Evolutionary conservation across 495 filamentous ascomycete species (phyloP).

Genomic region (Neurospora sp.): DNA sequence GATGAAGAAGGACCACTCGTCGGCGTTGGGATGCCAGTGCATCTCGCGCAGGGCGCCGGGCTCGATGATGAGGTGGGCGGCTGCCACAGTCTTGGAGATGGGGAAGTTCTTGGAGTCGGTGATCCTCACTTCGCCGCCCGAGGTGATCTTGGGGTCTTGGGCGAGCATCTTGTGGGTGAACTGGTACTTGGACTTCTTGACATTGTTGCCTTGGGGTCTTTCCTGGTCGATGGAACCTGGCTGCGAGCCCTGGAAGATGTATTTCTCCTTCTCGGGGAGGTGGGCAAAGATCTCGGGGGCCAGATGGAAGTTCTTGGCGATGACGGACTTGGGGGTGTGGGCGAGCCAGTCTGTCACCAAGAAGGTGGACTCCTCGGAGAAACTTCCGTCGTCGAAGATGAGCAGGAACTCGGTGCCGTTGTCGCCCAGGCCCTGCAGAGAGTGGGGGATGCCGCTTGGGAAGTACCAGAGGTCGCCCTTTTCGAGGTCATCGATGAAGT

Average conservation of each 20-base stretch:
- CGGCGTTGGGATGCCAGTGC: conserved; percentile 49
- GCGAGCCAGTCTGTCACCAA: conserved; percentile 58
- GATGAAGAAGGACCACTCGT: conserved; percentile 49
- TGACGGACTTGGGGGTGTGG: conserved; percentile 52
- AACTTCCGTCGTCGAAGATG: conserved; percentile 58
- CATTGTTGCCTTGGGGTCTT: conserved; percentile 32
- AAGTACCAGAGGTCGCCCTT: conserved; percentile 69
- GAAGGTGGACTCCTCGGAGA: conserved; percentile 64
- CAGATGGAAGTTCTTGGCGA: conserved; percentile 56
- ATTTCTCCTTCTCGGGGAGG: conserved; percentile 50
- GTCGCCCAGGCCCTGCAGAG: conserved; percentile 52
- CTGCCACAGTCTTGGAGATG: conserved; percentile 53
- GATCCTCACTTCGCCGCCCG: conserved; percentile 51
- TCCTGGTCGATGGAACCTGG: conserved; percentile 38
- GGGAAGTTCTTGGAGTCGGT: conserved; percentile 57
- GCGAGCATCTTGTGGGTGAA: conserved; percentile 55
- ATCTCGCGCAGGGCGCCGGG: conserved; percentile 51
- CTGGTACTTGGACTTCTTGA: conserved; percentile 48
- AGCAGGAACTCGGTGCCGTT: conserved; percentile 65
- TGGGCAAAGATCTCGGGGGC: conserved; percentile 47
- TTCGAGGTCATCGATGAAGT: conserved; percentile 59
- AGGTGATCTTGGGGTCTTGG: conserved; percentile 41
- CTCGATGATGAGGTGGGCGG: conserved; percentile 48
- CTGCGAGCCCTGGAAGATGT: conserved; percentile 57
- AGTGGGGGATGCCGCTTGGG: conserved; percentile 61